Percentiles rank a stretch among this genome's conserved stretches.
phyloP scores from a whole-genome alignment of 2,329 filamentous ascomycete species.

The Aspergillus sp. region DNA sequence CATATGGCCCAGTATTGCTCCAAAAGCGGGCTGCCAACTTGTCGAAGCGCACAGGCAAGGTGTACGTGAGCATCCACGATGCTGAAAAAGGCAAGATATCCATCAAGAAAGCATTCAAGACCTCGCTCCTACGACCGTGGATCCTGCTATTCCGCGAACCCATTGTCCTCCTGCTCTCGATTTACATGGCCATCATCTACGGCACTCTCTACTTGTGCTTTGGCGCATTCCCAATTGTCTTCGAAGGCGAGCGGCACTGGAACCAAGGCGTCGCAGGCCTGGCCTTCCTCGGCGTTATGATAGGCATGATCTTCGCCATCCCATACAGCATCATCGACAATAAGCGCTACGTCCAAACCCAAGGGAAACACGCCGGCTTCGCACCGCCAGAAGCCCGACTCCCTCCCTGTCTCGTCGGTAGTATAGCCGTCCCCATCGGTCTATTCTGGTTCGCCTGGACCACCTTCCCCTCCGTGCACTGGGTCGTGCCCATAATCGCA shows the following conservation, averaged over 20 bases:
- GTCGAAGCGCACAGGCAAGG: background rate
- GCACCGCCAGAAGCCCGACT: slow-evolving; percentile 1
- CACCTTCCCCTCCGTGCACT: background rate
- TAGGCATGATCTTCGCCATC: slow-evolving; percentile 27
- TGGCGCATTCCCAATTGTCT: background rate
- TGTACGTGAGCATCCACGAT: background rate
- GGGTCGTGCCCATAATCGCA: background rate
- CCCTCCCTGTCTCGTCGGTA: background rate
- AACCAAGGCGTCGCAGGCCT: background rate
- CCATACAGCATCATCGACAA: background rate
- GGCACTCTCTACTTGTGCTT: slow-evolving; percentile 50
- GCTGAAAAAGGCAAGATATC: slow-evolving; percentile 41
- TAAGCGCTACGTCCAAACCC: slow-evolving; percentile 5
- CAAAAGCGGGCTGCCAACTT: slow-evolving; percentile 22
- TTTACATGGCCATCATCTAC: slow-evolving; percentile 53
- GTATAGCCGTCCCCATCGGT: background rate
- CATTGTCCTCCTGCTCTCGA: slow-evolving; percentile 50
- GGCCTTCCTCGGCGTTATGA: background rate
- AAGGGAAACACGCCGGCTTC: background rate
- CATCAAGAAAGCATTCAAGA: slow-evolving; percentile 41
- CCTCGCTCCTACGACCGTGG: slow-evolving; percentile 50
- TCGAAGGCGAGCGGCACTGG: background rate
- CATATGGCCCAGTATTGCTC: slow-evolving; percentile 32
- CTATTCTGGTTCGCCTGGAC: slow-evolving; percentile 11
- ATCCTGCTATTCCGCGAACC: slow-evolving; percentile 51